Evolutionary conservation across 306 rosid genomes (phyloP).

Genomic region (Lathyrus oleraceus): DNA sequence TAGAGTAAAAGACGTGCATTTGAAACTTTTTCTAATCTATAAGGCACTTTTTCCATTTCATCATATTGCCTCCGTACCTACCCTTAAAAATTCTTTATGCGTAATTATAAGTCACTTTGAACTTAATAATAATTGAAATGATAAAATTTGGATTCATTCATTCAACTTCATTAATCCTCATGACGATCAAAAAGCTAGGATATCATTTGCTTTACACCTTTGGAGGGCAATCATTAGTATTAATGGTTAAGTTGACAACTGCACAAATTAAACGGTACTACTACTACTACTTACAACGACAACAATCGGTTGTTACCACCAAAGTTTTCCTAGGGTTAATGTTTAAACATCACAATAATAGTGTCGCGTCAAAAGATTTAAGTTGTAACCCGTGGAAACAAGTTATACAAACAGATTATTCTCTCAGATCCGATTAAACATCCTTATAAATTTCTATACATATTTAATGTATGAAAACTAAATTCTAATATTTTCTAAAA

Average conservation of each 20-base stretch:
- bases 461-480: too few species aligned
- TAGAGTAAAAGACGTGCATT: conserved; percentile 7
- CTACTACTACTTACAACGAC: background rate
- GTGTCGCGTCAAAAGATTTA: too few species aligned
- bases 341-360: background rate
- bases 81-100: background rate
- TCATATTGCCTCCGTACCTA: conserved; percentile 37
- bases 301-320: background rate
- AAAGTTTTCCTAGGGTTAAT: background rate
- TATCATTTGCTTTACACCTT: conserved; percentile 21
- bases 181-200: conserved; percentile 35
- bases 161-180: conserved; percentile 6
- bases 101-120: conserved; percentile 43
- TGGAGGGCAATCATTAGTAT: conserved; percentile 32
- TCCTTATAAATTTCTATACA: too few species aligned
- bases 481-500: too few species aligned
- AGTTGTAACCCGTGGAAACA: too few species aligned
- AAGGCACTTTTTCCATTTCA: conserved; percentile 26
- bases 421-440: too few species aligned
- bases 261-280: conserved; percentile 15
- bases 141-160: conserved; percentile 39
- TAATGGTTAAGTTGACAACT: conserved; percentile 34
- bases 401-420: too few species aligned
- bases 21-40: conserved; percentile 21
- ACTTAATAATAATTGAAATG: conserved; percentile 35